Conservation (phyloP, 768 basidiomycete species). For the Tephrocybe sp. region DNA sequence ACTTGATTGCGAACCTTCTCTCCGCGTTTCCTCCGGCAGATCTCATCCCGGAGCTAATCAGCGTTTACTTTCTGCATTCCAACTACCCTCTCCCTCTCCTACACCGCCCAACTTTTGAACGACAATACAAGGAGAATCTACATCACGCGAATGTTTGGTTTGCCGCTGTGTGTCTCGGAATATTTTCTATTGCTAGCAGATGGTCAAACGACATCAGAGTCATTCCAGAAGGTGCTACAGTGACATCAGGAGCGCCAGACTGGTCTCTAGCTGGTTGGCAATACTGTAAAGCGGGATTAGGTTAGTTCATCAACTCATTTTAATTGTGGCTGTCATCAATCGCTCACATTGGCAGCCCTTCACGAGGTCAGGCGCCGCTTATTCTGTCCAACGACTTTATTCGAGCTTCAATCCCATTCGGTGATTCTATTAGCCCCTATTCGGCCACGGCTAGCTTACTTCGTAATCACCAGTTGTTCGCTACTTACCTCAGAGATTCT, state of each 20-base stretch:
- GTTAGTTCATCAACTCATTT: conserved; percentile 28
- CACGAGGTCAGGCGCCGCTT: conserved; percentile 50
- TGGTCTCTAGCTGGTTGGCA: conserved; percentile 61
- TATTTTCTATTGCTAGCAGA: conserved; percentile 72
- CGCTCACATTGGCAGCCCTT: conserved; percentile 37
- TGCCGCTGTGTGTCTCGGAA: conserved; percentile 52
- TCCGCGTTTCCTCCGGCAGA: conserved; percentile 62
- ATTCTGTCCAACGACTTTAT: conserved; percentile 56
- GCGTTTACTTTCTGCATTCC: conserved; percentile 64
- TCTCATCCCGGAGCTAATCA: conserved; percentile 57
- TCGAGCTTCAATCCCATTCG: conserved; percentile 62
- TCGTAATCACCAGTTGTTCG: conserved; percentile 40
- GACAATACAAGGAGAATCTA: conserved; percentile 53
- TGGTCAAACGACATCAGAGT: conserved; percentile 66
- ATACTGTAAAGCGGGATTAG: conserved; percentile 58
- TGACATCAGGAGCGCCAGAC: conserved; percentile 29
- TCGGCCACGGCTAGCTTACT: not conserved
- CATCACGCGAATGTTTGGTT: conserved; percentile 62
- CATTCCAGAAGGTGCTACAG: conserved; percentile 29
- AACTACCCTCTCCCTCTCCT: conserved; percentile 67
- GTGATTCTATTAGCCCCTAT: conserved; percentile 21
- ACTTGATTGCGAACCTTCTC: conserved; percentile 33
- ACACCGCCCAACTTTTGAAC: conserved; percentile 69
- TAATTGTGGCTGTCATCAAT: not conserved
- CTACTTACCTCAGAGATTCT: conserved; percentile 55